phyloP scores from a whole-genome alignment of 768 basidiomycete species.

The Termitomyces sp. region DNA sequence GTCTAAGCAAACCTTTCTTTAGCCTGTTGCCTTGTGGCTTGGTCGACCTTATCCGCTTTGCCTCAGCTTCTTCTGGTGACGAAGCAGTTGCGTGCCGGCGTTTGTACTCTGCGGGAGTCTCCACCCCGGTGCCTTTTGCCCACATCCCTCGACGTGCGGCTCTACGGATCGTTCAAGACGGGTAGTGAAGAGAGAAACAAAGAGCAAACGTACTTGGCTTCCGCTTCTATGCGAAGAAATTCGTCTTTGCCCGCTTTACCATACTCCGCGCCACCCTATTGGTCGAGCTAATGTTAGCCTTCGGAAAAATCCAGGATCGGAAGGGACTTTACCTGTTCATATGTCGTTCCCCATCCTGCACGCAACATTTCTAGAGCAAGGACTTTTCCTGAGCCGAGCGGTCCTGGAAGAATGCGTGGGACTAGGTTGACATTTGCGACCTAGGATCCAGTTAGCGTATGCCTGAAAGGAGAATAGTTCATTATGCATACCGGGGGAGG shows the following conservation, averaged over 20 bases:
- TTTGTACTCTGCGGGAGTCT: conserved; percentile 81
- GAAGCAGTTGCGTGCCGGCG: conserved; percentile 41
- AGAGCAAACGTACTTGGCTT: conserved; percentile 52
- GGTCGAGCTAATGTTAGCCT: neutral
- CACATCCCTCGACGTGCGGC: conserved; percentile 69
- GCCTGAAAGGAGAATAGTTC: neutral
- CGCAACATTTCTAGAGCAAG: conserved; percentile 72
- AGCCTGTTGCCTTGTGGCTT: neutral
- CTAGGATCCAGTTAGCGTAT: conserved; percentile 27
- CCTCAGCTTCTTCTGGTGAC: conserved; percentile 13
- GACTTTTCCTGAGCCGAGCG: conserved; percentile 38
- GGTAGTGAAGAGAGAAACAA: neutral
- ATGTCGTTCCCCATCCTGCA: conserved; percentile 71
- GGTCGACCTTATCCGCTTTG: neutral
- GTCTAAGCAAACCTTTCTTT: conserved; percentile 9
- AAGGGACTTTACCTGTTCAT: conserved; percentile 44
- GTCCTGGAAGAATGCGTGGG: conserved; percentile 49
- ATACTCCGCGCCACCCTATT: conserved; percentile 66
- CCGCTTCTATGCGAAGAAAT: conserved; percentile 54
- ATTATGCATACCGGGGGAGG: neutral
- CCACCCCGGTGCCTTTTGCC: conserved; percentile 44
- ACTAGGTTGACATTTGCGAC: conserved; percentile 58
- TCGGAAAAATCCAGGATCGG: neutral
- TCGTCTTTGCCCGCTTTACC: conserved; percentile 61
- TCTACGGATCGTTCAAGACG: conserved; percentile 28